Evolutionary conservation across 768 basidiomycete genomes (phyloP), one percentile per base, ranked within the genome.

Genomic region (Paxillus rubicundulus): DNA sequence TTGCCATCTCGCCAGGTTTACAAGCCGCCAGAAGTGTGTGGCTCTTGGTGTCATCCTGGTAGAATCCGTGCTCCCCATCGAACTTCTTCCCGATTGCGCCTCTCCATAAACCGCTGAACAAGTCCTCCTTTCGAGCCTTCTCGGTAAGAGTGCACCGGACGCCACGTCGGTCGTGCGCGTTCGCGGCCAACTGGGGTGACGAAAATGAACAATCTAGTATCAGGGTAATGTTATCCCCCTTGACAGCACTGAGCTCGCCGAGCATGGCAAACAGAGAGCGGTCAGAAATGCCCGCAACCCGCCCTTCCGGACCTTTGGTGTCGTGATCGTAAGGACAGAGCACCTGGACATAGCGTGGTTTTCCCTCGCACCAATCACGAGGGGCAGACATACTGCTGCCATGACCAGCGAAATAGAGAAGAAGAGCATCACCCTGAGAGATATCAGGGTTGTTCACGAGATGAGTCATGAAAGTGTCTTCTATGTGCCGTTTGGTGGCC

Each of bases 401-500:
- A 62, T 87, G 85, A n/a, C 86, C 87, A 34, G 87, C 84, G 61
- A 86, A 88, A 60, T 85, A 88, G 45, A 88, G 65, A 56, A 88
- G 57, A 37, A 88, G 76, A 30, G 86, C 81, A 53, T 87, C 86
- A 20, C 82, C 86, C 21, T 65, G 69, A 44, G 79, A 76, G 47
- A 88, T 84, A 27, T 67, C 68, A 8, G 77, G 70, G 60, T 88
- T 87, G 64, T 82, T 81, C 56, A 82, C 72, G 34, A 88, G 74
- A 58, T 87, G 86, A 4, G 71, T 70, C 74, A 79, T 78, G 59
- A 88, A 84, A 0, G 66, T 67, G 59, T 81, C 76, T 62, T 86
- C 84, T 32, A 88, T 85, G 56, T 73, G 74, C 42, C 73, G 70
- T 61, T 84, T 82, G 6, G 85, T 82, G 2, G 85, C 86, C 45